Evolutionary conservation across 2,329 filamentous ascomycete genomes (phyloP), one percentile per base, ranked within the genome.

Genomic region (Fusarium sp.): DNA sequence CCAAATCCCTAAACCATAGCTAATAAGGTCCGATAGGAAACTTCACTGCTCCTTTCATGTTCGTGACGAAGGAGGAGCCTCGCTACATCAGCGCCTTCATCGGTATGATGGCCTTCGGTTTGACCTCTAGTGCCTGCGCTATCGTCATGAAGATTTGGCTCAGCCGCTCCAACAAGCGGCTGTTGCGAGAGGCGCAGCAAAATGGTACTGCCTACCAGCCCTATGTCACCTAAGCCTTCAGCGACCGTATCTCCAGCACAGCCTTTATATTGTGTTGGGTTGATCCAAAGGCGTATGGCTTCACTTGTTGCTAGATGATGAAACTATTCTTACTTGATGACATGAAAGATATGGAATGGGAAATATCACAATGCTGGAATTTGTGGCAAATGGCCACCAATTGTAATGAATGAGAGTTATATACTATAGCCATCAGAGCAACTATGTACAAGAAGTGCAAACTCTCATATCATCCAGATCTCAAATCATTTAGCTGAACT

Each of bases 11-110:
- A 0, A 13, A 15, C 8, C 12, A 13, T 5, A 6, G 10, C 48
- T 51, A 3, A 62, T 24, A 36, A 13, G 1, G 0, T 15, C 10
- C 8, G 13, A 4, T 22, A 62, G 49, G 59, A 24, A 62, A 68
- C 45, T 68, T 68, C 2, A 68, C 65, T 18, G 65, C 65, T 8
- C 63, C 63, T 11, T 68, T 68, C 22, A 68, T 68, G 65, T 68
- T 68, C 7, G 63, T 68, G 0, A 28, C 54, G 4, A 68, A 62
- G 11, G 65, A 68, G 10, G 65, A 68, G 14, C 65, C 65, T 62
- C 63, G 65, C 9, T 68, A 68, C 3, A 33, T 68, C 24, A 68
- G 65, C 35, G 65, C 65, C 26, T 68, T 68, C 20, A 68, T 68
- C 7, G 65, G 65, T 2, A 68, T 68, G 65, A 68, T 68, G 65